Base-by-base conservation (phyloP, 768 basidiomycete genomes). In the Lepiota subincarnata region DNA sequence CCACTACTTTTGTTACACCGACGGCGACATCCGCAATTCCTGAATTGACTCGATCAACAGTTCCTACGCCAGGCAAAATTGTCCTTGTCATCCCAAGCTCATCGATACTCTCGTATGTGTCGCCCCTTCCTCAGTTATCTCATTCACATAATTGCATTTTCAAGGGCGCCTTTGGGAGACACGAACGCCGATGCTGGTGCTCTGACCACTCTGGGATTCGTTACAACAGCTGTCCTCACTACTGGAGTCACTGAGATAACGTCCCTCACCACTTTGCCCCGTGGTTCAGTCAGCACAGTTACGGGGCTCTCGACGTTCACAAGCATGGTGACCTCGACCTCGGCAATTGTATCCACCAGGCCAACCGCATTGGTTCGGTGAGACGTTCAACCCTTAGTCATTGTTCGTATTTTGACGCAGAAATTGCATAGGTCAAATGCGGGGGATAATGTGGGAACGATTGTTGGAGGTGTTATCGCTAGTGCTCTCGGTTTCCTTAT, bases 401-500 rank as follows among this genome's bases (percentile, higher is more conserved):
- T 6, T 16, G 22, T 36, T 18, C 36, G 4, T 13, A 26, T 14
- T 4, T 26, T 44, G 40, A 42, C 18, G 13, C 20, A 24, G 16
- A 2, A 31, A 31, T 8, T 24, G 4, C 8, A 8, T 20, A 45
- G 43, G 11, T n/a, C 24, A 11, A n/a, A 11, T 7, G 10, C 51
- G 8, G 46, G 37, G 11, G 28, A 26, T 45, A 53, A 36, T 6
- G 26, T 24, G n/a, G 14, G n/a, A 38, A 26, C 43, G 26, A 44
- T 53, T 18, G 43, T 31, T n/a, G 51, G 51, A 12, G 43, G 51
- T 18, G 43, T 53, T 11, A 38, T 53, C n/a, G 22, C 43, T 18
- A 42, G 51, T 26, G 14, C 46, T 31, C 12, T 46, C 11, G 51
- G 51, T 7, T 24, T 53, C 13, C 20, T 37, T 22, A 6, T 31